Percentiles rank a stretch among this genome's conserved stretches.
Conservation (phyloP, 1,284 basidiomycete species). For the Papiliotrema fonsecae region DNA sequence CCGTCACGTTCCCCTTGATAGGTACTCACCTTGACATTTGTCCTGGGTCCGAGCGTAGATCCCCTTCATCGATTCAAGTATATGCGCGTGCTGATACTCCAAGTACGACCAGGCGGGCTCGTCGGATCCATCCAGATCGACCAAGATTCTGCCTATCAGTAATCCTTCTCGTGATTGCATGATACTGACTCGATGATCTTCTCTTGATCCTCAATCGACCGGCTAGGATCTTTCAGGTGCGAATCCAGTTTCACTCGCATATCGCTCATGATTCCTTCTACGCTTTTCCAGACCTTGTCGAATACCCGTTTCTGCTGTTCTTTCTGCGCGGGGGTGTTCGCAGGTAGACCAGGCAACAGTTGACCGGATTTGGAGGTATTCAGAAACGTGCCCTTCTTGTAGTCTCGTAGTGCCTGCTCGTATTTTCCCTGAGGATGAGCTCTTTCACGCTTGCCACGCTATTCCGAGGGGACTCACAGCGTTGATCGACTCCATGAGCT, state of each 20-base stretch:
- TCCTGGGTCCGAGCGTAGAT: conserved; percentile 58
- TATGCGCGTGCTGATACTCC: conserved; percentile 84
- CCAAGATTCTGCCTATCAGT: conserved; percentile 60
- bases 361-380: conserved; percentile 82
- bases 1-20: conserved; percentile 5
- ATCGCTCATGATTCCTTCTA: conserved; percentile 90
- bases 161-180: not conserved
- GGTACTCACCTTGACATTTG: conserved; percentile 56
- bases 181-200: conserved; percentile 84
- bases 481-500: conserved; percentile 84
- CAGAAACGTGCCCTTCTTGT: conserved; percentile 93
- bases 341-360: conserved; percentile 55
- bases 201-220: conserved; percentile 89
- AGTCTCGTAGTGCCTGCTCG: conserved; percentile 88
- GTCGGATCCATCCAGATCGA: conserved; percentile 68
- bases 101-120: conserved; percentile 93
- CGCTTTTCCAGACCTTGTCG: conserved; percentile 93
- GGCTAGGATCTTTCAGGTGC: conserved; percentile 70
- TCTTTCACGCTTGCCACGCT: not conserved
- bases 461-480: conserved; percentile 53
- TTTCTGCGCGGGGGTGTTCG: conserved; percentile 53
- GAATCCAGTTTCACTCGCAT: conserved; percentile 75
- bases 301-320: conserved; percentile 86
- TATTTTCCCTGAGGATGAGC: conserved; percentile 69
- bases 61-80: conserved; percentile 70